Percentiles rank a stretch among this genome's conserved stretches.
Conservation (phyloP, 805 yeast genomes). For the Cyberlindnera maclurae region DNA sequence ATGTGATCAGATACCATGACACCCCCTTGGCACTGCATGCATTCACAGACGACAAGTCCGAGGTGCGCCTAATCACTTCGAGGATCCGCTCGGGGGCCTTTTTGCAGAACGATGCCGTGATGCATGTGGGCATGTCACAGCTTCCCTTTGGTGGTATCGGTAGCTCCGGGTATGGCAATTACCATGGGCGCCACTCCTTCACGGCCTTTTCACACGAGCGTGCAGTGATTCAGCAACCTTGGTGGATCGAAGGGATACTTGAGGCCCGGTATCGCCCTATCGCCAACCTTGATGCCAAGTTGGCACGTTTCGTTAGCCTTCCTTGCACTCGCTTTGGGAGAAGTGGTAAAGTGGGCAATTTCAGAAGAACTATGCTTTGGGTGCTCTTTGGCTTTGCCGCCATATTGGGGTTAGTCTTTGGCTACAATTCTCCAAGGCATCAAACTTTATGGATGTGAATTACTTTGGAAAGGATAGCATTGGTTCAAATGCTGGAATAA, state of each 20-base stretch:
- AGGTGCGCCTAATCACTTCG: constrained; percentile 41
- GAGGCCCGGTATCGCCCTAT: constrained; percentile 66
- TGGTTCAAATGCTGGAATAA: too few species aligned
- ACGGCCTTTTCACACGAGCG: constrained; percentile 72
- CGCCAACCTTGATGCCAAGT: constrained; percentile 25
- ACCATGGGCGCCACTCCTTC: constrained; percentile 69
- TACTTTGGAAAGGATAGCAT: too few species aligned
- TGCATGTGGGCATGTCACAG: constrained; percentile 60
- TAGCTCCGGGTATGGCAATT: constrained; percentile 70
- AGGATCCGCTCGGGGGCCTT: constrained; percentile 44
- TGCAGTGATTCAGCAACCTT: constrained; percentile 56
- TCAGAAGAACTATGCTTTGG: constrained; percentile 11
- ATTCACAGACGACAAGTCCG: constrained; percentile 41
- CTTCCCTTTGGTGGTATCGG: constrained; percentile 95
- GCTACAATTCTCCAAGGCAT: constrained; percentile 8
- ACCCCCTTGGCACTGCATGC: constrained; percentile 78
- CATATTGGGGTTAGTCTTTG: constrained; percentile 12
- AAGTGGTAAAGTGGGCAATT: constrained; percentile 26
- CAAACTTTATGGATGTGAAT: too few species aligned
- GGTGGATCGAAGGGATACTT: constrained; percentile 53
- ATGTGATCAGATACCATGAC: constrained; percentile 45
- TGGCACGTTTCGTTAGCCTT: constrained; percentile 24
- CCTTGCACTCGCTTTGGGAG: constrained; percentile 31
- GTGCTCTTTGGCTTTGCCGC: constrained; percentile 6
- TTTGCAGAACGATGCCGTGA: constrained; percentile 60